These are phyloP conservation scores for Kwoniella dejecticola DNA, from an alignment of 768 basidiomycete genomes.

Conservation along the genomic window DNA sequence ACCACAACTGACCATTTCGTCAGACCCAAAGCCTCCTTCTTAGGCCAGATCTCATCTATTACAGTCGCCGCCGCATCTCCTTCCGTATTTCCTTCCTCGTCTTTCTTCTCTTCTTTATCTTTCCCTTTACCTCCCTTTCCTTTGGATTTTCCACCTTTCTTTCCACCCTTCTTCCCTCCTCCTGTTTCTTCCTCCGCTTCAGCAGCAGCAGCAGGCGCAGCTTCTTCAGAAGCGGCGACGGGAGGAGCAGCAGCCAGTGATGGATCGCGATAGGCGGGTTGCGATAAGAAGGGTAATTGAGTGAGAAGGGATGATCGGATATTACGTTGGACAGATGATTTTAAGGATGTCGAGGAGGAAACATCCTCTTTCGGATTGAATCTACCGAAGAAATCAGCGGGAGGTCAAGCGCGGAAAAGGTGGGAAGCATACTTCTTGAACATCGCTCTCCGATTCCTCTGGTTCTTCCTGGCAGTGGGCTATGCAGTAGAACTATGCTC, in stretches of 20 bases:
- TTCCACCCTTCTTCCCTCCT: constrained; percentile 11
- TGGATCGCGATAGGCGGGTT: constrained; percentile 60
- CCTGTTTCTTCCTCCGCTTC: constrained; percentile 33
- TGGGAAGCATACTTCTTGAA: constrained; percentile 54
- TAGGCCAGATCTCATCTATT: constrained; percentile 92
- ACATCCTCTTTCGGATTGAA: constrained; percentile 69
- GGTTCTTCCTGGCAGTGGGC: not conserved
- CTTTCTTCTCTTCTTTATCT: constrained; percentile 28
- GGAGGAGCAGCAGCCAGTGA: constrained; percentile 35
- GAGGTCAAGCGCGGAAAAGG: not conserved
- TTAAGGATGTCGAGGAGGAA: constrained; percentile 84
- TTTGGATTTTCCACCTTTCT: constrained; percentile 15
- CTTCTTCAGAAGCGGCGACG: constrained; percentile 3
- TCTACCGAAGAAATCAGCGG: constrained; percentile 45
- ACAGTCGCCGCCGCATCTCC: constrained; percentile 63
- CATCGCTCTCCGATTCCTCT: constrained; percentile 26
- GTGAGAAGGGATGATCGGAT: constrained; percentile 77
- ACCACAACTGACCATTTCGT: constrained; percentile 77
- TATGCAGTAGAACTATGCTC: not conserved
- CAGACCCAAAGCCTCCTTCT: constrained; percentile 91
- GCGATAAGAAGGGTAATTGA: constrained; percentile 64
- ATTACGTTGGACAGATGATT: constrained; percentile 86
- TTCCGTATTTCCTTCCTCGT: constrained; percentile 28
- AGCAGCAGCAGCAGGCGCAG: constrained; percentile 16
- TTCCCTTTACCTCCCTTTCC: constrained; percentile 29